Percentiles rank a stretch among this genome's conserved stretches.
Conservation (phyloP, 768 basidiomycete genomes). For the Strobilomyces dryophilus region DNA sequence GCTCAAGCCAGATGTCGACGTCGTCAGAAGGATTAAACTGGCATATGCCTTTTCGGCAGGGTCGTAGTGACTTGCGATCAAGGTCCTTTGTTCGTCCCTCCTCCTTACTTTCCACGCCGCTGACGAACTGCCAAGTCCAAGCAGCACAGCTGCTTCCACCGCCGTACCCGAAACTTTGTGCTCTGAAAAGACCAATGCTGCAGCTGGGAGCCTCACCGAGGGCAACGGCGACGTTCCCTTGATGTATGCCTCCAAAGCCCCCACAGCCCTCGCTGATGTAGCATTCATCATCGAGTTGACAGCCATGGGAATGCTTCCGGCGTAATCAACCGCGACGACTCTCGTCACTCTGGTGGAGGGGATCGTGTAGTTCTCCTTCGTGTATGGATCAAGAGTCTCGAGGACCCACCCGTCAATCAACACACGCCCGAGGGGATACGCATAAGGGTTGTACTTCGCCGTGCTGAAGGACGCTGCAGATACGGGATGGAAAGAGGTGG, state of each 20-base stretch:
- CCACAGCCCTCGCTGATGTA: slow-evolving; percentile 64
- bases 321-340: slow-evolving; percentile 81
- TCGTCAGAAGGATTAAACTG: slow-evolving; percentile 45
- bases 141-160: slow-evolving; percentile 32
- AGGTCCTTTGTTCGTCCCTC: slow-evolving; percentile 53
- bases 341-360: slow-evolving; percentile 89
- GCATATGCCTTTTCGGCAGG: slow-evolving; percentile 49
- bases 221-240: slow-evolving; percentile 65
- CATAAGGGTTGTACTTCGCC: slow-evolving; percentile 71
- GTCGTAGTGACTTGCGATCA: slow-evolving; percentile 53
- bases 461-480: slow-evolving; percentile 51
- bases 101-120: slow-evolving; percentile 53
- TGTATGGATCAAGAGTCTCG: slow-evolving; percentile 95
- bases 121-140: slow-evolving; percentile 30
- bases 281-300: slow-evolving; percentile 85
- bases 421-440: slow-evolving; percentile 72
- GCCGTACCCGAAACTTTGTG: slow-evolving; percentile 32
- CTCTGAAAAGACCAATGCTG: slow-evolving; percentile 56
- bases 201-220: slow-evolving; percentile 62
- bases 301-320: slow-evolving; percentile 78
- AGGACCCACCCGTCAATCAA: slow-evolving; percentile 93
- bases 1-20: slow-evolving; percentile 10
- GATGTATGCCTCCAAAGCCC: slow-evolving; percentile 70
- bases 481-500: slow-evolving; percentile 75
- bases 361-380: slow-evolving; percentile 89